These are phyloP conservation scores for Neurospora sp. DNA, from an alignment of 495 filamentous ascomycete species.

Conservation along the genomic window DNA sequence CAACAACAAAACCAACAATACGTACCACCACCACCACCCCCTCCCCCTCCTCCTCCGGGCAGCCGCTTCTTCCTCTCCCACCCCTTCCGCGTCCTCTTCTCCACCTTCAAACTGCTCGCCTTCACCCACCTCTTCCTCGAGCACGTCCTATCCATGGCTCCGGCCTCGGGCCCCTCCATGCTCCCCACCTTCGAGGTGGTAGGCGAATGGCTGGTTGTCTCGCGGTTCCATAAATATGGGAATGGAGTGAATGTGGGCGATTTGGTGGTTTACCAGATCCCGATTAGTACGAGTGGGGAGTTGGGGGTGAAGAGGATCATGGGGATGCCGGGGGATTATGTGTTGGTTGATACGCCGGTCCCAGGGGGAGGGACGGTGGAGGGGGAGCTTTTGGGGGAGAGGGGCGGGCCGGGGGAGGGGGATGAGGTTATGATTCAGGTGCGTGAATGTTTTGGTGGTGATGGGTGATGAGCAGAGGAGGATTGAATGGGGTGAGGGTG, in stretches of 20 bases:
- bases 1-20: background rate
- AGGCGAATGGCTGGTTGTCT: slow-evolving; percentile 60
- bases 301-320: slow-evolving; percentile 71
- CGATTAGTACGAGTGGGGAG: slow-evolving; percentile 44
- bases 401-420: background rate
- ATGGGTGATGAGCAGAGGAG: background rate
- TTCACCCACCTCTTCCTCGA: slow-evolving; percentile 49
- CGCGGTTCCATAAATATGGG: slow-evolving; percentile 54
- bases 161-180: slow-evolving; percentile 62
- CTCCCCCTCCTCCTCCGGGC: background rate
- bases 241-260: slow-evolving; percentile 68
- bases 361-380: slow-evolving; percentile 6
- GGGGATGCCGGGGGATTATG: slow-evolving; percentile 85
- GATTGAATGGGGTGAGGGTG: too few relatives aligned
- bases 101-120: slow-evolving; percentile 34
- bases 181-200: slow-evolving; percentile 60
- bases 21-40: background rate
- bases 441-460: background rate
- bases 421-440: slow-evolving; percentile 68
- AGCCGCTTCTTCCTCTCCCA: slow-evolving; percentile 14
- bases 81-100: slow-evolving; percentile 25
- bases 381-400: background rate
- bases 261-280: slow-evolving; percentile 69
- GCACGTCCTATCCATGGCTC: slow-evolving; percentile 41
- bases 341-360: slow-evolving; percentile 55